Evolutionary conservation across 306 rosid genomes (phyloP).

Genomic region (Dalbergia cultrata): DNA sequence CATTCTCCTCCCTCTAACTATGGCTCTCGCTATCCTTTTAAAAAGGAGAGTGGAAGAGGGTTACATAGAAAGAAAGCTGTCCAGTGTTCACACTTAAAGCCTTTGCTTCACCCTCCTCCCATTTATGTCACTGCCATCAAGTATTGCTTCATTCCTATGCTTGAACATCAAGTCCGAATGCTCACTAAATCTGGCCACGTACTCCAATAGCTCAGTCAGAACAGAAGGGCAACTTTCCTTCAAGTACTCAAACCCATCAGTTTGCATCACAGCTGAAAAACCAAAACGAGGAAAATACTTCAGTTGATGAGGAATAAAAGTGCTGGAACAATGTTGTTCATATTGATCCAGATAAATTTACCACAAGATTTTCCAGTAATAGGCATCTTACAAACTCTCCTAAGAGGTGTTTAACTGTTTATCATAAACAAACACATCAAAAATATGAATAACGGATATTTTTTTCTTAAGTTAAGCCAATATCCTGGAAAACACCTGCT

Average conservation of each 20-base stretch:
- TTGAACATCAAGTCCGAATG: conserved; percentile 66
- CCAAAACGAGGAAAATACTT: conserved; percentile 13
- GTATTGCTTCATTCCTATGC: conserved; percentile 70
- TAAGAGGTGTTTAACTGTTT: conserved; percentile 7
- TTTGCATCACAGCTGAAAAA: conserved; percentile 84
- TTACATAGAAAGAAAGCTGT: conserved; percentile 32
- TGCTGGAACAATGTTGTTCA: not conserved
- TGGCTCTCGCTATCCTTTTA: conserved; percentile 39
- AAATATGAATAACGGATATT: conserved; percentile 6
- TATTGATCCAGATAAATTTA: not conserved
- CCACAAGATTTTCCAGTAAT: not conserved
- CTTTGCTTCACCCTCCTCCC: conserved; percentile 97
- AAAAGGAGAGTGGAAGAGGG: conserved; percentile 42
- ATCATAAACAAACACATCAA: not conserved
- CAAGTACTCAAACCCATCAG: conserved; percentile 90
- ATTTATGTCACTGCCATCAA: conserved; percentile 84
- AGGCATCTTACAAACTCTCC: not conserved
- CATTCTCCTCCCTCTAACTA: conserved; percentile 55
- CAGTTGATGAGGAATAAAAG: conserved; percentile 25
- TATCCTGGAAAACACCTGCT: conserved; percentile 2
- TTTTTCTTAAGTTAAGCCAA: not conserved
- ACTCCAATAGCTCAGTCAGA: conserved; percentile 84
- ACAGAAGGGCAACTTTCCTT: conserved; percentile 90
- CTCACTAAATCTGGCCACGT: conserved; percentile 84
- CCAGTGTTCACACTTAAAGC: conserved; percentile 55